Evolutionary conservation across 768 basidiomycete species (phyloP).

Genomic region (Cytidiella melzeri): DNA sequence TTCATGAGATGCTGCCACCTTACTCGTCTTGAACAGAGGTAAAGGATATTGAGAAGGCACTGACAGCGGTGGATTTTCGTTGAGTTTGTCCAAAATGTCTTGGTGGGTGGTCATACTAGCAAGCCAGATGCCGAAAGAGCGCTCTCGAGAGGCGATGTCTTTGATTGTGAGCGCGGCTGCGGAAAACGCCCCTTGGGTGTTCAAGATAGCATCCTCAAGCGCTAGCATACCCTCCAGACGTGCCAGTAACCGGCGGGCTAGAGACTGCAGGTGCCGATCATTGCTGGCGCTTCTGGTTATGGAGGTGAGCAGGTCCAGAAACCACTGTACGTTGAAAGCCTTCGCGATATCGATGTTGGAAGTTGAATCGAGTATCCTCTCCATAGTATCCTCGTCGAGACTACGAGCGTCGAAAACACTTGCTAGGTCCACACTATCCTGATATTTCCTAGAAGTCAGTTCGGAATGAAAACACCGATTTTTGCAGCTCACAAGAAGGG

Average conservation of each 20-base stretch:
- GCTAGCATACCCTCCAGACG: constrained; percentile 53
- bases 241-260: constrained; percentile 40
- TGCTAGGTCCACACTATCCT: constrained; percentile 55
- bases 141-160: constrained; percentile 59
- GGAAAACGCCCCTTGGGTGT: constrained; percentile 44
- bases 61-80: constrained; percentile 33
- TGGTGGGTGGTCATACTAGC: constrained; percentile 59
- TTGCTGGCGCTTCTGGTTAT: constrained; percentile 32
- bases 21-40: constrained; percentile 31
- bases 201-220: constrained; percentile 57
- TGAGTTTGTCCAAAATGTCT: constrained; percentile 42
- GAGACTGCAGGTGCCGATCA: constrained; percentile 36
- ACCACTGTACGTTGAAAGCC: constrained; percentile 36
- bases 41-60: constrained; percentile 32
- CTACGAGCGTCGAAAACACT: constrained; percentile 47
- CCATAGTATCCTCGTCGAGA: constrained; percentile 50
- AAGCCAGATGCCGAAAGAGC: constrained; percentile 67
- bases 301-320: constrained; percentile 36
- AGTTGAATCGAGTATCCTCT: constrained; percentile 56
- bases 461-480: neutral
- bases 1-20: constrained; percentile 33
- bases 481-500: constrained; percentile 39
- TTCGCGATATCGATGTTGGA: constrained; percentile 61
- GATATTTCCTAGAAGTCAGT: constrained; percentile 4
- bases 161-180: constrained; percentile 46